Percentiles rank a stretch among this genome's conserved stretches.
phyloP scores from a whole-genome alignment of 2,329 filamentous ascomycete species.

The Aspergillus pseudotamarii region DNA sequence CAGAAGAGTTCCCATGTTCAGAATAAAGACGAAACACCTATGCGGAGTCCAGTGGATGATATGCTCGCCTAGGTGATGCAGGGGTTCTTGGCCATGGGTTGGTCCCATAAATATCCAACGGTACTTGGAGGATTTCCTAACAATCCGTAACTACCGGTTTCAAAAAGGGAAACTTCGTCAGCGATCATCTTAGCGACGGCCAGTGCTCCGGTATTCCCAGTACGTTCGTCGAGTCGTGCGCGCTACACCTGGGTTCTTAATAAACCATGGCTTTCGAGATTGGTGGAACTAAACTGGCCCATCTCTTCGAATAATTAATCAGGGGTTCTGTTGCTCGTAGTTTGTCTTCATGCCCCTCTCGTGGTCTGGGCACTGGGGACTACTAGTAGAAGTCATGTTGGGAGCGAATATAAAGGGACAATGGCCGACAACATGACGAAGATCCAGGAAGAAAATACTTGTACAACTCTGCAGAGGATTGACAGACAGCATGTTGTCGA shows the following conservation, averaged over 20 bases:
- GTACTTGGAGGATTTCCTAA: not conserved
- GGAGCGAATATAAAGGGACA: not conserved
- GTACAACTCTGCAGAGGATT: not conserved
- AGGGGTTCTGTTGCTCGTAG: conserved; percentile 5
- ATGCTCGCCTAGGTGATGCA: not conserved
- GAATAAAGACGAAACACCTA: not conserved
- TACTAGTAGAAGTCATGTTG: not conserved
- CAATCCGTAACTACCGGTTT: not conserved
- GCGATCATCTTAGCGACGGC: not conserved
- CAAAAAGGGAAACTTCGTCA: not conserved
- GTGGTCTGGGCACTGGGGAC: not conserved
- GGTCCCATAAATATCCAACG: not conserved
- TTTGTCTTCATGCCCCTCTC: not conserved
- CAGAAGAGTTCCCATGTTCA: not conserved
- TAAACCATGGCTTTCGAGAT: conserved; percentile 5
- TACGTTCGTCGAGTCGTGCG: not conserved
- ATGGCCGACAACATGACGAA: not conserved
- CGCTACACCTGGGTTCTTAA: not conserved
- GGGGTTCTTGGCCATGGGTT: conserved; percentile 1
- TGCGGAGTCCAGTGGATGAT: not conserved
- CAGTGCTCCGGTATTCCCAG: not conserved
- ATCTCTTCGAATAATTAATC: conserved; percentile 9
- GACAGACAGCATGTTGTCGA: conserved; percentile 23
- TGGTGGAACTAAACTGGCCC: conserved; percentile 14
- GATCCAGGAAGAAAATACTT: not conserved